Evolutionary conservation across 352 stramenopile genomes (phyloP).

Genomic region (Phytophthora pluvialis): DNA sequence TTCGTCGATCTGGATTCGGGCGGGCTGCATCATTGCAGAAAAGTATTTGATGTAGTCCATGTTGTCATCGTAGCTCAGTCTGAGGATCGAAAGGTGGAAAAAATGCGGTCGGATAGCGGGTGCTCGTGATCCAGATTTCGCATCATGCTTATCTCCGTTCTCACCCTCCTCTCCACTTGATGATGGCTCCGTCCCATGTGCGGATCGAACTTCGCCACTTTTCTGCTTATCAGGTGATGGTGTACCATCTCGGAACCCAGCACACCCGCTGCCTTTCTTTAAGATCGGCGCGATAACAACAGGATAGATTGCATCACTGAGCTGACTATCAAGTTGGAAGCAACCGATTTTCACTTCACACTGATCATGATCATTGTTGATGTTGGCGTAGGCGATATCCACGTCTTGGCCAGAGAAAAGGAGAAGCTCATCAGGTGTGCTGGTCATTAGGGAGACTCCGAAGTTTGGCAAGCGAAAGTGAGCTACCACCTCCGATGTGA

Average conservation of each 20-base stretch:
- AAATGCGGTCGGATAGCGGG: conserved; percentile 47
- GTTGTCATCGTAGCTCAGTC: conserved; percentile 80
- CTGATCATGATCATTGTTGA: conserved; percentile 77
- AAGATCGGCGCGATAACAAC: conserved; percentile 83
- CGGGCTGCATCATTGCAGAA: conserved; percentile 80
- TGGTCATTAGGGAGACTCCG: conserved; percentile 81
- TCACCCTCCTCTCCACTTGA: conserved; percentile 19
- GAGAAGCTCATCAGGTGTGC: conserved; percentile 71
- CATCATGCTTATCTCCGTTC: conserved; percentile 19
- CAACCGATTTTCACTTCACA: conserved; percentile 84
- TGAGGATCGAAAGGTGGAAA: conserved; percentile 80
- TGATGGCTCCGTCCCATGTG: conserved; percentile 25
- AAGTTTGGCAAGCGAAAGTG: conserved; percentile 67
- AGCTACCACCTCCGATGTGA: conserved; percentile 63
- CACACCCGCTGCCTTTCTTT: conserved; percentile 39
- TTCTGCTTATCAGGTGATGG: conserved; percentile 34
- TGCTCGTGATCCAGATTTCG: conserved; percentile 20
- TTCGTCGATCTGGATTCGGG: conserved; percentile 42
- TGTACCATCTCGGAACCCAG: conserved; percentile 29
- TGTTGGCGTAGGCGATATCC: conserved; percentile 70
- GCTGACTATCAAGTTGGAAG: conserved; percentile 88
- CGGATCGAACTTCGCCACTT: conserved; percentile 30
- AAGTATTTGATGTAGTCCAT: conserved; percentile 92
- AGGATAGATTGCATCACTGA: conserved; percentile 75
- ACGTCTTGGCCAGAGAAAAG: conserved; percentile 75